Evolutionary conservation across 345 rosid species (phyloP), one percentile per base, ranked within the genome.

Genomic region (Acer negundo): DNA sequence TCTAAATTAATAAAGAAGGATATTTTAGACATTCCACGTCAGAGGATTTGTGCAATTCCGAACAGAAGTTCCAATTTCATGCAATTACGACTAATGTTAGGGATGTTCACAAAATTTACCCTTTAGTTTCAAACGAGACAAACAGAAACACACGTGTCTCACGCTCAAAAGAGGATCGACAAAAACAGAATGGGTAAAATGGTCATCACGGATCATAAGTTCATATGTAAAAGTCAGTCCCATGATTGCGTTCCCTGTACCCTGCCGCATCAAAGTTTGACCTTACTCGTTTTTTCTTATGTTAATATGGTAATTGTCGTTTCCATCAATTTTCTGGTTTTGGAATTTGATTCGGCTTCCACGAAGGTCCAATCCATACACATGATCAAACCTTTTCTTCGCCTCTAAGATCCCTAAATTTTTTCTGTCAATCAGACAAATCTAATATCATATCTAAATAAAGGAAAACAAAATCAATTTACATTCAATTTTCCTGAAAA

Each of bases 331-430:
- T 56, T 38, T 40, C 75, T 8, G 2, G 11, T 20, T 16, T 31
- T 26, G 17, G 28, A 26, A 63, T 26, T 28, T 4, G 63, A 64
- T 51, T 58, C 76, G 49, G n/a, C 70, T 81, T 83, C 86, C 75
- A 15, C 69, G 88, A 81, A 84, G 75, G 55, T 82, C 63, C 78
- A 23, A 51, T 61, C 59, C 2, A 6, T 70, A 20, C 20, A 11
- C 3, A 47, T 58, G 9, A 0, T 38, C 22, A 12, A 53, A 10
- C 24, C 0, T 4, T 81, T 75, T 59, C 83, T 81, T 74, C 56
- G 4, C 19, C 44, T 38, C 44, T 69, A 81, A 82, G 81, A 77
- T 72, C 67, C 72, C 73, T 28, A 4, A 51, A 20, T 19, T 55
- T 19, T 28, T 15, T 16, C 47, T 42, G 8, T 38, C 16, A 40